Evolutionary conservation across 1,284 basidiomycete species (phyloP), one percentile per base, ranked within the genome.

Genomic region (Trametes polyzona): DNA sequence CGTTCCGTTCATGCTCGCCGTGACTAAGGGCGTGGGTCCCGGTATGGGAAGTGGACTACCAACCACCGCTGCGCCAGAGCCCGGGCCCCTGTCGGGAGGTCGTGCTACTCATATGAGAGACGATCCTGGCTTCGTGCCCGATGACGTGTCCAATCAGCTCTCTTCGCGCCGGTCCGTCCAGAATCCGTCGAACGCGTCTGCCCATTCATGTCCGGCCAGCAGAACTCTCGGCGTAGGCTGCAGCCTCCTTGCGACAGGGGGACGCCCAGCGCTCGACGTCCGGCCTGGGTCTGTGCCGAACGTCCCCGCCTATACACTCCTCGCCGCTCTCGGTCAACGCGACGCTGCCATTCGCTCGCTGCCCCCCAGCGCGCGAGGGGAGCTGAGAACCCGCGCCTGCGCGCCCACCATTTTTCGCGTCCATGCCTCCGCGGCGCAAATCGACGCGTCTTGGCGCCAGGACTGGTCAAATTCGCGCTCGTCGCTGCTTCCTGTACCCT

Each of bases 381-480:
- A 17, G 21, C 26, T 43, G 50, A 17, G 24, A 43, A 27, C 8
- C 24, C 16, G 3, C 26, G 8, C 39, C 33, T 33, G 26, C 21
- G n/a, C 26, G 24, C 26, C 17, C 16, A 26, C n/a, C n/a, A n/a
- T 36, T 36, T 36, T 35, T 33, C 32, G 6, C 41, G 10, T 16
- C 42, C 23, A n/a, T 37, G 23, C n/a, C 17, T 42, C 41, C 10
- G 7, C 24, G n/a, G 24, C 8, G 17, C 27, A 19, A 43, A 47
- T 14, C 50, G n/a, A 14, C 23, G 10, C 17, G 14, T 44, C 23
- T 11, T 44, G 41, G 24, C 41, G 30, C 50, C 24, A 9, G 33
- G 4, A 9, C 41, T 29, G 41, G 41, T 52, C 50, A 44, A 37
- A 52, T 43, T 52, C 50, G 24, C 17, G 33, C 24, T 14, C 39